phyloP scores from a whole-genome alignment of 139 green algal species.

The Mesotaenium endlicherianum region DNA sequence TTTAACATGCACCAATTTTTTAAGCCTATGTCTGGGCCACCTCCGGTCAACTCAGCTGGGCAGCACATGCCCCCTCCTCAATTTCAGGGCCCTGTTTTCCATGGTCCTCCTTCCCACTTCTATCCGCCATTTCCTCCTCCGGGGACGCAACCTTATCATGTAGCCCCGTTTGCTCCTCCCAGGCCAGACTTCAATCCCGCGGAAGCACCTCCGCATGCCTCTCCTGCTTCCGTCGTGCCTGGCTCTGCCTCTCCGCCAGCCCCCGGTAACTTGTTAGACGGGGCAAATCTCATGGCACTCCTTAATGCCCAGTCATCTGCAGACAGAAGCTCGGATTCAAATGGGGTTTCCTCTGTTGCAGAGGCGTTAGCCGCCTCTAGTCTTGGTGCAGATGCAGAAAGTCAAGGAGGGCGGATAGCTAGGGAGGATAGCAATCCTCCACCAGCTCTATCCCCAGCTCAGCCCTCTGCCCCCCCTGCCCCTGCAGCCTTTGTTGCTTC shows the following conservation, averaged over 20 bases:
- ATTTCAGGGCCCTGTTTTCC: too few species aligned
- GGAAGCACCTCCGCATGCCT: neutral
- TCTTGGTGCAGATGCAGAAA: too few species aligned
- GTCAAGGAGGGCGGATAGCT: too few species aligned
- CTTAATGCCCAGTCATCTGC: neutral
- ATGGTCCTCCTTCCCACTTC: too few species aligned
- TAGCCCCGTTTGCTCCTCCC: too few species aligned
- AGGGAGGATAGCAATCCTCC: too few species aligned
- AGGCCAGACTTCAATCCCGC: too few species aligned
- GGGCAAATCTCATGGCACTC: neutral
- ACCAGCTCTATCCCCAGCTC: neutral
- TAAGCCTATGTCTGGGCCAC: too few species aligned
- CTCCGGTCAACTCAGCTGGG: too few species aligned
- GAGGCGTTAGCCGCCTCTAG: neutral
- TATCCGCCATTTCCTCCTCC: too few species aligned
- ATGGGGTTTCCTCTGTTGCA: neutral
- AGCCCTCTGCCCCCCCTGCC: neutral
- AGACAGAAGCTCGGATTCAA: neutral
- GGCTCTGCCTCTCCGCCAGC: neutral
- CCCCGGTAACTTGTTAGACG: neutral
- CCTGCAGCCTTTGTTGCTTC: neutral
- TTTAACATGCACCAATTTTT: too few species aligned
- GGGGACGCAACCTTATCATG: neutral
- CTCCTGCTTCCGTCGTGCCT: neutral
- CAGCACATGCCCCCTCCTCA: too few species aligned